A percentile compares a stretch with the other conserved stretches of the same genome.
phyloP scores from a whole-genome alignment of 73 alveolate species.

The Stentor roeselii region DNA sequence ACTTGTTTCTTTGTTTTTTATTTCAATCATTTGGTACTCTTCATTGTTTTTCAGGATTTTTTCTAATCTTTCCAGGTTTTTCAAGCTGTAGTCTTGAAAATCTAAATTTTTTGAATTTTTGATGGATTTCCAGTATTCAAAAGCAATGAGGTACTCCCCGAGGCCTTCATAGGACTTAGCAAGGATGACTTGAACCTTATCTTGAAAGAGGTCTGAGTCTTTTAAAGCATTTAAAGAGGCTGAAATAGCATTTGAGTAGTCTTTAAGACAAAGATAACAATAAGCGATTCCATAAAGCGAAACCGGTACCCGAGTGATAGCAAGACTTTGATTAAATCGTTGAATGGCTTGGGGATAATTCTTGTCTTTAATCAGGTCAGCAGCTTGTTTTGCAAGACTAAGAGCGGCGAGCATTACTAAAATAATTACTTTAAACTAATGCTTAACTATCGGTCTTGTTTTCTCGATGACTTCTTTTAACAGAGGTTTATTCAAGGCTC shows the following conservation, averaged over 20 bases:
- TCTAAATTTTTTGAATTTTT: neutral
- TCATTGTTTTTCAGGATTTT: neutral
- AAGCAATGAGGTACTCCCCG: neutral
- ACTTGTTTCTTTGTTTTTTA: too few species aligned
- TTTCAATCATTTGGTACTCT: neutral
- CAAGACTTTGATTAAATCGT: neutral
- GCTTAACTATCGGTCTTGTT: neutral
- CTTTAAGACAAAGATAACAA: neutral
- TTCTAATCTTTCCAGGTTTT: neutral
- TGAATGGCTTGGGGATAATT: neutral
- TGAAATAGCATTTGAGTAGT: neutral
- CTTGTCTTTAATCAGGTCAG: neutral
- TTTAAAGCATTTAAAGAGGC: too few species aligned
- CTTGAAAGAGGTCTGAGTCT: neutral
- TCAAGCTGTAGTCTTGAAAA: neutral
- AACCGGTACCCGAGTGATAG: neutral
- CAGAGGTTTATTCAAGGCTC: constrained; percentile 24
- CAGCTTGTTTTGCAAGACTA: neutral
- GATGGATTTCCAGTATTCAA: neutral
- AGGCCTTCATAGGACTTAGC: neutral
- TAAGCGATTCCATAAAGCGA: neutral
- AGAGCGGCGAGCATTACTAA: neutral
- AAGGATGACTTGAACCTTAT: too few species aligned
- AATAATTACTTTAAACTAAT: too few species aligned
- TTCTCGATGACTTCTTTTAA: constrained; percentile 13